Evolutionary conservation across 1,139 yeast genomes (phyloP), one percentile per base, ranked within the genome.

Genomic region (Kodamaea ohmeri): DNA sequence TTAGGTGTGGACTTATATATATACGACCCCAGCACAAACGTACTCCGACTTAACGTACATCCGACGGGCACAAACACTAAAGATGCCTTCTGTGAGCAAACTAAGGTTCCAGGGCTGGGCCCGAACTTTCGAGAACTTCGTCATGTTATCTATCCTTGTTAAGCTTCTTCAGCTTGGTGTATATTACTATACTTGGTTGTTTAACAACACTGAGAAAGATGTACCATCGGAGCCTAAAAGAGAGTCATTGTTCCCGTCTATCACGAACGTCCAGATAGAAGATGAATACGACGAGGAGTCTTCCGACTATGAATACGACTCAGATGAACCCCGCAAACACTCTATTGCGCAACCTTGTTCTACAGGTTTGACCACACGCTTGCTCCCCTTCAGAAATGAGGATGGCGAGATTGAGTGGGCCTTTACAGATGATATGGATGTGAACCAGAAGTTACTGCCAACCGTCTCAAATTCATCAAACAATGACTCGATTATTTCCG

Each of bases 361-460:
- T 17, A 76, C 81, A 6, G 68, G 70, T 4, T 49, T 63, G 25
- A 64, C 76, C 28, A 65, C 80, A 2, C 62, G 73, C 38, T 61
- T 75, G 26, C 58, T 75, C 16, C 79, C 82, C 4, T 65, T 70
- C 46, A 76, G 73, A 37, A 76, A 76, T 49, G 60, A 58, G 9
- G 63, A 67, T 27, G 85, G 85, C 3, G 79, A 76, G 47, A 65
- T 78, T 13, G 80, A 76, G 43, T 79, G 83, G 79, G 70, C 71
- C 7, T 65, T 78, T 41, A 65, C 77, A 12, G 38, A 37, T 9
- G 38, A 28, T 12, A 18, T 34, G n/a, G 29, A 31, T 15, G 14
- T 17, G n/a, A 16, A 28, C 13, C 30, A 25, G 18, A 20, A 22
- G 34, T 52, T 65, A 42, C 49, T 71, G 43, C 70, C 73, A 38